A percentile compares a stretch with the other conserved stretches of the same genome.
Conservation (phyloP, 805 yeast species). For the Candida pseudoglaebosa region DNA sequence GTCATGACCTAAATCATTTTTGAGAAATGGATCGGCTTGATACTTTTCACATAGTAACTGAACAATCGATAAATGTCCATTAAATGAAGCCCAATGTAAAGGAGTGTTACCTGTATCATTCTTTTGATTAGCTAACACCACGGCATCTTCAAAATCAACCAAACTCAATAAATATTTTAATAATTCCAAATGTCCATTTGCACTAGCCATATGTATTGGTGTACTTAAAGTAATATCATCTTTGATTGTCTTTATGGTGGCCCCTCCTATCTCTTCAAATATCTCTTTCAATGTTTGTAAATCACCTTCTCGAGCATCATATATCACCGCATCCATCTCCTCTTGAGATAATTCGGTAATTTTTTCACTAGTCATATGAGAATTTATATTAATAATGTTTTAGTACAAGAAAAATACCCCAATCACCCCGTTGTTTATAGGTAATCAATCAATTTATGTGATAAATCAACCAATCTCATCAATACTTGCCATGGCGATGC, state of each 20-base stretch:
- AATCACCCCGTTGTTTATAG: too few relatives aligned
- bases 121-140: constrained; percentile 23
- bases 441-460: too few relatives aligned
- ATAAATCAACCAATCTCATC: too few relatives aligned
- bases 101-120: constrained; percentile 92
- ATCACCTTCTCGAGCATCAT: constrained; percentile 87
- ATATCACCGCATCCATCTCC: constrained; percentile 76
- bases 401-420: too few relatives aligned
- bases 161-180: constrained; percentile 56
- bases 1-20: constrained; percentile 76
- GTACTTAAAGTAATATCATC: constrained; percentile 69
- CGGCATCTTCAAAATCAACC: constrained; percentile 42
- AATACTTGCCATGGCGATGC: too few relatives aligned
- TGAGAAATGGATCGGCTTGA: constrained; percentile 75
- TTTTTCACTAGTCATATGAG: constrained; percentile 4
- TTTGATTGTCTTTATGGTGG: constrained; percentile 40
- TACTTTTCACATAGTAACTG: constrained; percentile 66
- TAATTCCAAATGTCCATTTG: constrained; percentile 80
- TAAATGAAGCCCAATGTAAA: constrained; percentile 92
- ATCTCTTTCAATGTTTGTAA: constrained; percentile 67
- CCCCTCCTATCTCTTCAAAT: constrained; percentile 54
- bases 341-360: constrained; percentile 50
- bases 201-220: constrained; percentile 92
- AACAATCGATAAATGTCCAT: constrained; percentile 76
- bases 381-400: not conserved